Evolutionary conservation across 441 rosid genomes (phyloP), one percentile per base, ranked within the genome.

Genomic region (Populus hybrid): DNA sequence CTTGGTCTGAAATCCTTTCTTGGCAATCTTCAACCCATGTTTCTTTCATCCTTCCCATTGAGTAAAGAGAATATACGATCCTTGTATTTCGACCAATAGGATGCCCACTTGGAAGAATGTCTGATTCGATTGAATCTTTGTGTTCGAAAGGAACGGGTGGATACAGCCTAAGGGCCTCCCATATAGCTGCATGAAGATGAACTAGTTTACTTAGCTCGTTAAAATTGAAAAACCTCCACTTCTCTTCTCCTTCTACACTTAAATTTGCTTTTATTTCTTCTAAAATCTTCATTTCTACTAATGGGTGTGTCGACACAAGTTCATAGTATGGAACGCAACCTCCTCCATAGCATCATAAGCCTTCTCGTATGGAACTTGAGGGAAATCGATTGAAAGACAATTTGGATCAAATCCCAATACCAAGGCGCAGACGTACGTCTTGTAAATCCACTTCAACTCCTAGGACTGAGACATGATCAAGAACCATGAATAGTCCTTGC

Each of bases 261-360:
- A 7, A n/a, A 26, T 66, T 26, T 21, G 16, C 12, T 66, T 12
- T 66, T 0, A 66, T 66, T 14, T 66, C 30, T 66, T 26, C 16
- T 9, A 66, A 12, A 21, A 66, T 21, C 4, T 26, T 66, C 50
- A 10, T 40, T 26, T 66, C 69, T 26, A 26, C 7, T 7, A 66
- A 2, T 5, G 36, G 69, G 36, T 66, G 30, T 7, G 69, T 66
- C 21, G 69, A 8, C 3, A 66, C 69, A 1, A 66, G 34, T 26
- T 26, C 26, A 26, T 26, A 26, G 26, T 26, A 35, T 42, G 40
- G 46, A 83, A 32, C 10, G 73, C 10, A 12, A 65, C 81, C 38
- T 83, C 80, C 67, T 82, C 84, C 0, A 81, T 82, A 64, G 77
- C 85, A 70, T 80, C 83, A 32, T 81, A 38, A 8, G 88, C 88